Evolutionary conservation across 2,329 filamentous ascomycete genomes (phyloP), one percentile per base, ranked within the genome.

Genomic region (Beauveria asiatica): DNA sequence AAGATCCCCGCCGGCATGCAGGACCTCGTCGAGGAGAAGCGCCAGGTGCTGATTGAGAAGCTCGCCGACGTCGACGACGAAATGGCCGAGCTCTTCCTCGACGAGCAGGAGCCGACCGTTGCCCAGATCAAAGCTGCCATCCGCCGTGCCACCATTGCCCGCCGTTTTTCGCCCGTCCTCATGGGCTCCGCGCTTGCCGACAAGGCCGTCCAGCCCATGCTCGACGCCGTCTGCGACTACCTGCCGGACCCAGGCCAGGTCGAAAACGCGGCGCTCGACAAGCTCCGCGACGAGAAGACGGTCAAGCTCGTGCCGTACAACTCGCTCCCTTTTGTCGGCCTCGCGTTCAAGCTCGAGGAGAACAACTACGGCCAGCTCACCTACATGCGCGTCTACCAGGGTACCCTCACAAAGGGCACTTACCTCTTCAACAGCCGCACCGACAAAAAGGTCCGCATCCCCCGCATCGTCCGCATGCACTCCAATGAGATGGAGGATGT

Each of bases 401-500:
- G 94, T 67, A 87, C 87, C 23, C 79, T 99, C 62, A 88, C 81
- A 73, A 97, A 96, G 81, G 90, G 92, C 54, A 83, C 88, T 70
- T 91, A 92, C 72, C 86, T 99, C 59, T 96, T 88, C 83, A 99
- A 97, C 75, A 92, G 92, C 9, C 87, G 92, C 67, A 95, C 85
- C 65, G 89, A 93, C 74, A 96, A 97, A 82, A 97, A 93, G 80
- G 88, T 99, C 72, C 92, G 95, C 76, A 88, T 99, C 61, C 94
- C 94, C 21, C 89, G 93, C 70, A 97, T 99, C 69, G 94, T 99
- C 64, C 91, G 94, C 64, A 99, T 99, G 94, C 94, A 99, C 80
- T 96, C 92, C 50, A 96, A 97, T 72, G 94, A 99, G 71, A 96
- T 99, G 93, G 94, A 99, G 74, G 94, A 99, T 70, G 91, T 97